These are phyloP conservation scores for Peronospora farinosa DNA, from an alignment of 352 stramenopile species.

Conservation along the genomic window DNA sequence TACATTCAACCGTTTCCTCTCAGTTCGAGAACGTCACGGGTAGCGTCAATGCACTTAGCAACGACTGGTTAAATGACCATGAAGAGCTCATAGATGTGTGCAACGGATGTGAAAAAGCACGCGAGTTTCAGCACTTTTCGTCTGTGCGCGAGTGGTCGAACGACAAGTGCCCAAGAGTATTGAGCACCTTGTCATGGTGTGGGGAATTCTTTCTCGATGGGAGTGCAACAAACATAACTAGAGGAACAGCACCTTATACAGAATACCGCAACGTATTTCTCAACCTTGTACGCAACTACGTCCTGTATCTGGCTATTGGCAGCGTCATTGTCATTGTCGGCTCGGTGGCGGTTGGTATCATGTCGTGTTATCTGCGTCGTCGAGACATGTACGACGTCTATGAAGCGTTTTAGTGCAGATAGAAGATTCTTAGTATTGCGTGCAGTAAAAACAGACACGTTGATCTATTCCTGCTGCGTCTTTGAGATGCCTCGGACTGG, in stretches of 20 bases:
- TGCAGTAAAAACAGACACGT: constrained; percentile 5
- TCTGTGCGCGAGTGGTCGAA: constrained; percentile 71
- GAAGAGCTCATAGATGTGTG: constrained; percentile 45
- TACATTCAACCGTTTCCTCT: constrained; percentile 26
- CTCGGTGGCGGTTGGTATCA: constrained; percentile 38
- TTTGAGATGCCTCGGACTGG: background rate
- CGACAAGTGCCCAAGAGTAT: constrained; percentile 42
- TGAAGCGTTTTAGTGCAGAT: constrained; percentile 16
- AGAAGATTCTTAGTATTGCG: constrained; percentile 11
- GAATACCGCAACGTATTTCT: constrained; percentile 44
- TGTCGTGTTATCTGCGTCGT: constrained; percentile 44
- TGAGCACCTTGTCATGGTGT: constrained; percentile 60
- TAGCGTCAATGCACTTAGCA: constrained; percentile 53
- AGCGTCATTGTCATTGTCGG: constrained; percentile 35
- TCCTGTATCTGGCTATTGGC: constrained; percentile 34
- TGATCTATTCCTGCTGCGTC: background rate
- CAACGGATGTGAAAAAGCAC: constrained; percentile 41
- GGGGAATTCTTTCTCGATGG: constrained; percentile 43
- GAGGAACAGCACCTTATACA: constrained; percentile 37
- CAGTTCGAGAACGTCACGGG: constrained; percentile 41
- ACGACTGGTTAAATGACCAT: constrained; percentile 28
- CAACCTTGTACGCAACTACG: constrained; percentile 32
- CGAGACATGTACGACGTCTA: constrained; percentile 28
- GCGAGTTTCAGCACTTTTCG: constrained; percentile 52
- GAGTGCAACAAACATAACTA: constrained; percentile 18